Evolutionary conservation across 768 basidiomycete genomes (phyloP).

Genomic region (Ramaria sp.): DNA sequence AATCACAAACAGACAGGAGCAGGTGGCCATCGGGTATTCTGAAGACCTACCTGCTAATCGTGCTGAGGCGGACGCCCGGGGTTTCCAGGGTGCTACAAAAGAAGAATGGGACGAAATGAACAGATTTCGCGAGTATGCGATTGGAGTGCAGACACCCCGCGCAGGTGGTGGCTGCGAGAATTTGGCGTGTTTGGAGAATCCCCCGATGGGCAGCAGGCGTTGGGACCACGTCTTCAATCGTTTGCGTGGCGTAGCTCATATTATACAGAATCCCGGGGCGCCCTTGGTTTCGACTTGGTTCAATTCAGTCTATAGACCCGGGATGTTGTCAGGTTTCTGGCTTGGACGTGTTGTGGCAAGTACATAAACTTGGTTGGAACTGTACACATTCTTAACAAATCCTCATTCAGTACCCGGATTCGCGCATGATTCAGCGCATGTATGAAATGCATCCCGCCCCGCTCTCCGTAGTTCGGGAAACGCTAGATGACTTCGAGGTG

Average conservation of each 20-base stretch:
- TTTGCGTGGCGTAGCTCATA: background rate
- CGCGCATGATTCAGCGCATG: background rate
- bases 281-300: background rate
- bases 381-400: background rate
- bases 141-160: slow-evolving; percentile 1
- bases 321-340: slow-evolving; percentile 5
- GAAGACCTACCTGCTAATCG: background rate
- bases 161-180: slow-evolving; percentile 1
- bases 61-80: background rate
- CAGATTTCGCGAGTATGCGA: background rate
- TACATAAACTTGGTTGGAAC: background rate
- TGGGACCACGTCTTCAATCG: slow-evolving; percentile 6
- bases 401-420: slow-evolving; percentile 1
- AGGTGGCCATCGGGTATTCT: background rate
- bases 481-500: background rate
- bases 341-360: slow-evolving; percentile 3
- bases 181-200: background rate
- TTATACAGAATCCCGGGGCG: background rate
- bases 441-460: background rate
- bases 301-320: background rate
- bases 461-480: background rate
- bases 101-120: slow-evolving; percentile 1
- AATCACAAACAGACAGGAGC: slow-evolving; percentile 3
- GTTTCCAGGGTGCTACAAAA: background rate
- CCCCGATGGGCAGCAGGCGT: background rate